Conservation (phyloP, 2,329 filamentous ascomycete genomes). For the Ophiobolus disseminans region DNA sequence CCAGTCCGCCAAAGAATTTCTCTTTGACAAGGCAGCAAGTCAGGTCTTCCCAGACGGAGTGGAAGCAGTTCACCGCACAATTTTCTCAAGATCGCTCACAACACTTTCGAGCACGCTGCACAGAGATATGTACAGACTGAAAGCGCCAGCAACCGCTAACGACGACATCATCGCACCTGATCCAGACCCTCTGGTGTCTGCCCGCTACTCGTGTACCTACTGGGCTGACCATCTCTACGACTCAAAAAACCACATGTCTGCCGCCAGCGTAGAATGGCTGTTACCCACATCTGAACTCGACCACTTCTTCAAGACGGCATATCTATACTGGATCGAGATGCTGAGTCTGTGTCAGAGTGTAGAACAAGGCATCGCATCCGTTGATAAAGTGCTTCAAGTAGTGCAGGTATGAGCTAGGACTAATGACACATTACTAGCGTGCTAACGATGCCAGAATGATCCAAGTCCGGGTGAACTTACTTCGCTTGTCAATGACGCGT, state of each 20-base stretch:
- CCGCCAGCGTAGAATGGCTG: background rate
- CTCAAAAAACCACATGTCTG: constrained; percentile 1
- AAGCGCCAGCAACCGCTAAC: constrained; percentile 19
- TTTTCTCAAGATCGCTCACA: constrained; percentile 38
- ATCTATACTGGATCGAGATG: constrained; percentile 18
- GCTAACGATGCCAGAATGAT: background rate
- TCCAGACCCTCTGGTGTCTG: constrained; percentile 30
- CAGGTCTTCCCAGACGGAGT: constrained; percentile 35
- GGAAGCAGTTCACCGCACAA: constrained; percentile 16
- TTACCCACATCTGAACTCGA: background rate
- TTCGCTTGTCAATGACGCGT: constrained; percentile 15
- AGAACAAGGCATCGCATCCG: constrained; percentile 16
- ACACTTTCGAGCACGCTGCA: constrained; percentile 3
- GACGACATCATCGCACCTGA: constrained; percentile 25
- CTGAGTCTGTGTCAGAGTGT: constrained; percentile 22
- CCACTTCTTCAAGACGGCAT: background rate
- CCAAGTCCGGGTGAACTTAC: background rate
- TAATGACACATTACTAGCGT: background rate
- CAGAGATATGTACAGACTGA: constrained; percentile 30
- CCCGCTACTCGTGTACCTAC: constrained; percentile 39
- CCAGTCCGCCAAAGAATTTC: constrained; percentile 54
- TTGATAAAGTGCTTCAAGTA: constrained; percentile 14
- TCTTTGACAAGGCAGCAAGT: constrained; percentile 27
- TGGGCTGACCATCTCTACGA: constrained; percentile 45
- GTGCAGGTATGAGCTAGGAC: constrained; percentile 6